Evolutionary conservation across 2,329 filamentous ascomycete species (phyloP).

Genomic region (Nigrograna mackinnonii): DNA sequence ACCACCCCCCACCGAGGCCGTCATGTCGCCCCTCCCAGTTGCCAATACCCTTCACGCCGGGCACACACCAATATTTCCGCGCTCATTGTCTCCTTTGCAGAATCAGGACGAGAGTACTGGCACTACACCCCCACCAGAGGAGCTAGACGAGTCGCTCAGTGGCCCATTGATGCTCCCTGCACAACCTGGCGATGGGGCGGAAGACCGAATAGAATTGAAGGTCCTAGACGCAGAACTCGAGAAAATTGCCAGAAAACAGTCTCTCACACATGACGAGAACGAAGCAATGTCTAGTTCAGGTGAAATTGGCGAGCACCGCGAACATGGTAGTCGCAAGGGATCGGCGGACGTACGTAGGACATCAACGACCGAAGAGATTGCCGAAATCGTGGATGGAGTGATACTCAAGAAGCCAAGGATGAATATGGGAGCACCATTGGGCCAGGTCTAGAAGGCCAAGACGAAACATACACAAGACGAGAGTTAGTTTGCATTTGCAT

Average conservation of each 20-base stretch:
- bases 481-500: too few species aligned
- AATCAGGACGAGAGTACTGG: slow-evolving; percentile 10
- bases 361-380: slow-evolving; percentile 15
- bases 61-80: slow-evolving; percentile 38
- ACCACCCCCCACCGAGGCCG: slow-evolving; percentile 32
- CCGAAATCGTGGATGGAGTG: slow-evolving; percentile 35
- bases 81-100: slow-evolving; percentile 14
- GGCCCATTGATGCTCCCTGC: slow-evolving; percentile 37
- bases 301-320: slow-evolving; percentile 18
- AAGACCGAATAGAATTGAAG: slow-evolving; percentile 31
- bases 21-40: slow-evolving; percentile 36
- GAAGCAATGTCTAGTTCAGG: background rate
- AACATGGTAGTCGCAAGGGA: slow-evolving; percentile 23
- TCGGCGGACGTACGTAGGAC: slow-evolving; percentile 19
- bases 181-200: slow-evolving; percentile 31
- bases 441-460: slow-evolving; percentile 19
- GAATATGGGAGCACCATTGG: slow-evolving; percentile 40
- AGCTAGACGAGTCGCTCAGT: slow-evolving; percentile 23
- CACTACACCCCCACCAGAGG: slow-evolving; percentile 14
- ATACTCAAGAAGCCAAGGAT: slow-evolving; percentile 36
- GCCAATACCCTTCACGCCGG: slow-evolving; percentile 39
- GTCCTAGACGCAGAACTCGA: slow-evolving; percentile 29
- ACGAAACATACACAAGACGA: too few species aligned
- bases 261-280: background rate
- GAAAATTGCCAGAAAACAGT: slow-evolving; percentile 19